Evolutionary conservation across 2,329 filamentous ascomycete genomes (phyloP).

Genomic region (Teratosphaeria gauchensis): DNA sequence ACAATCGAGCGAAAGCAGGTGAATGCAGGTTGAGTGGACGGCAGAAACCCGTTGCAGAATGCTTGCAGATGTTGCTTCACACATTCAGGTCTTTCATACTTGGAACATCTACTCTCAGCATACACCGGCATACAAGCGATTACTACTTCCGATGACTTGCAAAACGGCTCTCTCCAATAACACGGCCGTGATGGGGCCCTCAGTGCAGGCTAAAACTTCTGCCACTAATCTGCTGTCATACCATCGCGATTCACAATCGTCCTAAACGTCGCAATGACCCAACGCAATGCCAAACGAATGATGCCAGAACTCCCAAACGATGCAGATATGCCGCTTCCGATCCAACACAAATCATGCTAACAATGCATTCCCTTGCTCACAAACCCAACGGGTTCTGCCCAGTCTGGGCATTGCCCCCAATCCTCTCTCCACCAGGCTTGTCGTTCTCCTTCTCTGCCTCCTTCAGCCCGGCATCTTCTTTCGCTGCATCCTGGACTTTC

Average conservation of each 20-base stretch:
- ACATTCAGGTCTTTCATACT: no score
- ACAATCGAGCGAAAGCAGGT: no score
- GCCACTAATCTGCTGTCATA: no score
- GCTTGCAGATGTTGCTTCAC: no score
- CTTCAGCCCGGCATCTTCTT: slow-evolving; percentile 15
- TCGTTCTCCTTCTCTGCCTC: slow-evolving; percentile 15
- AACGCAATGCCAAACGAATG: background rate
- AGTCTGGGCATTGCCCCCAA: slow-evolving; percentile 27
- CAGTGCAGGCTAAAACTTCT: no score
- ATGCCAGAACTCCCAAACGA: background rate
- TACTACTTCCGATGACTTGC: no score
- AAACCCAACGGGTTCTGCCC: slow-evolving; percentile 27
- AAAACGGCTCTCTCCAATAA: no score
- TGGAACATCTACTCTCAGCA: no score
- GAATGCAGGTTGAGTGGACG: no score
- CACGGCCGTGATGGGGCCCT: no score
- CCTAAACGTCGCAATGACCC: background rate
- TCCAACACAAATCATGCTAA: background rate
- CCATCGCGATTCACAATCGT: background rate
- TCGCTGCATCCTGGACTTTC: slow-evolving; percentile 14
- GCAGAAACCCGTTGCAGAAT: no score
- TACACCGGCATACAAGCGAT: no score
- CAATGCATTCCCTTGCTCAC: slow-evolving; percentile 7
- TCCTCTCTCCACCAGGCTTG: slow-evolving; percentile 20
- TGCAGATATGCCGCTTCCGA: background rate